Conservation (phyloP, 768 basidiomycete genomes). For the Strobilomyces confusus region DNA sequence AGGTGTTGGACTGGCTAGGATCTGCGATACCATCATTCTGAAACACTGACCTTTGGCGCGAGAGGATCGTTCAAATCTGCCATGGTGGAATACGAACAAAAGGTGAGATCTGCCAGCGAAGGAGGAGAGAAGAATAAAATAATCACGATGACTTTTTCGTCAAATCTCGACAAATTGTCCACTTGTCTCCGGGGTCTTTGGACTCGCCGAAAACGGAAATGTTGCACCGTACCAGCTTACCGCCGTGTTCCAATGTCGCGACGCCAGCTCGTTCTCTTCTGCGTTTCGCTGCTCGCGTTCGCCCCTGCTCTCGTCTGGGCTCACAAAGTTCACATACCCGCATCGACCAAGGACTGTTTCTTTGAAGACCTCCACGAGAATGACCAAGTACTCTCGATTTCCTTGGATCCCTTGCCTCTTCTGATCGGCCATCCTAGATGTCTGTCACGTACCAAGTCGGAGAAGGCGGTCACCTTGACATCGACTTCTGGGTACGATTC, state of each 20-base stretch:
- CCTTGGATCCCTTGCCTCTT: background rate
- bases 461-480: slow-evolving; percentile 93
- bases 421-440: slow-evolving; percentile 57
- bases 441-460: slow-evolving; percentile 99
- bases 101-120: slow-evolving; percentile 11
- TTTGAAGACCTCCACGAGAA: slow-evolving; percentile 90
- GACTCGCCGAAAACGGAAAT: slow-evolving; percentile 6
- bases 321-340: slow-evolving; percentile 70
- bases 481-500: slow-evolving; percentile 86
- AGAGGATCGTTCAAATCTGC: slow-evolving; percentile 60
- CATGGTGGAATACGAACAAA: slow-evolving; percentile 37
- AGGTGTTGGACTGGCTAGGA: slow-evolving; percentile 1
- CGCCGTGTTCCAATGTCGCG: slow-evolving; percentile 31
- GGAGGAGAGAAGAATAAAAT: slow-evolving; percentile 19
- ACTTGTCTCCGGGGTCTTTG: slow-evolving; percentile 27
- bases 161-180: slow-evolving; percentile 7
- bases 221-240: background rate
- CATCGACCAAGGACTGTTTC: slow-evolving; percentile 89
- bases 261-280: slow-evolving; percentile 37
- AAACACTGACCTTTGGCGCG: slow-evolving; percentile 60
- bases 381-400: slow-evolving; percentile 62
- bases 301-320: slow-evolving; percentile 41
- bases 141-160: slow-evolving; percentile 24
- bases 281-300: slow-evolving; percentile 37
- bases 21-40: background rate